A percentile compares a stretch with the other conserved stretches of the same genome.
Evolutionary conservation across 2,329 filamentous ascomycete species (phyloP).

Genomic region (Colletotrichum incanum): DNA sequence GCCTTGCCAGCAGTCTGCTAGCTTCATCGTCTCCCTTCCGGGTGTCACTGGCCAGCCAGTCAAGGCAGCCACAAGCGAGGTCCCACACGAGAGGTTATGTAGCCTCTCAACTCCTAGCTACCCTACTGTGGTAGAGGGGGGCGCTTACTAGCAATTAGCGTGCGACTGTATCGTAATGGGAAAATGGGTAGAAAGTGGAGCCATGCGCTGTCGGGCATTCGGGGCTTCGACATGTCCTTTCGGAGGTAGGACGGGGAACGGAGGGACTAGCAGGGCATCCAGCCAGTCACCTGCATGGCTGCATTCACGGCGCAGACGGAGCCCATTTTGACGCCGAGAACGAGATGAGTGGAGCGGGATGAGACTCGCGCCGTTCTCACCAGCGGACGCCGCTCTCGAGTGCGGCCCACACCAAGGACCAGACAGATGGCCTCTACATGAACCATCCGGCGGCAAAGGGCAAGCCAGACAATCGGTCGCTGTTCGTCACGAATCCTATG

Average conservation of each 20-base stretch:
- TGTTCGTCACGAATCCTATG: conserved; percentile 1
- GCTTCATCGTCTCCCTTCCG: conserved; percentile 18
- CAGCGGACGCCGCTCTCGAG: conserved; percentile 2
- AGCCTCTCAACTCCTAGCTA: conserved; percentile 12
- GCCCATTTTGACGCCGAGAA: conserved; percentile 29
- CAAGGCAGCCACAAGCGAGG: conserved; percentile 13
- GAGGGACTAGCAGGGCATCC: conserved; percentile 15
- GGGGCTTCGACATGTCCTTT: conserved; percentile 36
- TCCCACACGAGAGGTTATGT: conserved; percentile 22
- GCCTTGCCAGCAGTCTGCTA: conserved; percentile 17
- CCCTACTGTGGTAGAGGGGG: conserved; percentile 17
- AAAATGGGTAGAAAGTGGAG: conserved; percentile 25
- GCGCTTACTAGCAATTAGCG: conserved; percentile 21
- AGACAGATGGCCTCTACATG: conserved; percentile 10
- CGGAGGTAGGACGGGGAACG: conserved; percentile 35
- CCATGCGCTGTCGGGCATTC: conserved; percentile 30
- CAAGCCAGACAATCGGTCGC: background rate
- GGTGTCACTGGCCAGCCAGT: conserved; percentile 12
- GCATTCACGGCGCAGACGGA: conserved; percentile 20
- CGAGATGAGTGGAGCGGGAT: conserved; percentile 12
- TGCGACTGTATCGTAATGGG: conserved; percentile 31
- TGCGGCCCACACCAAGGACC: background rate
- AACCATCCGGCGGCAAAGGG: background rate
- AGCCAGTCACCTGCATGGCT: conserved; percentile 27
- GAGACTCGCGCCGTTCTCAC: conserved; percentile 32